Evolutionary conservation across 352 stramenopile genomes (phyloP).

Genomic region (Pythium grandisporangium): DNA sequence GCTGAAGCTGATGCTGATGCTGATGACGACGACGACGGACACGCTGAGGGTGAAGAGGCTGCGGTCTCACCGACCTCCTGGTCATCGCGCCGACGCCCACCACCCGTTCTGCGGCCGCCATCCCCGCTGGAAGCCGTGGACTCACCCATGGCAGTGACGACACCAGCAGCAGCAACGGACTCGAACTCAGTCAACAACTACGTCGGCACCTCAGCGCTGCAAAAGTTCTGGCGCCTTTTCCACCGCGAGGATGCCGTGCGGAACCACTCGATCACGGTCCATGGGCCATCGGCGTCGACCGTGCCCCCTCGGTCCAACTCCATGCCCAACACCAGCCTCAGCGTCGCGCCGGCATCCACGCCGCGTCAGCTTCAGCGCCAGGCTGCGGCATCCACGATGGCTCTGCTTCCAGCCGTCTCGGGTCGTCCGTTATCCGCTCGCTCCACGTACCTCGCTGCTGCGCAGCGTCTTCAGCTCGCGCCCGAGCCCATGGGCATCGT

Average conservation of each 20-base stretch:
- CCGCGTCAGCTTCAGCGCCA: background rate
- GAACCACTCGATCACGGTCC: slow-evolving; percentile 28
- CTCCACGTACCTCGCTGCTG: slow-evolving; percentile 48
- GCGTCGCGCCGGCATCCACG: too few species aligned
- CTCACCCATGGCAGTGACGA: too few species aligned
- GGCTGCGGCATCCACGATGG: too few species aligned
- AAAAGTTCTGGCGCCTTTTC: slow-evolving; percentile 64
- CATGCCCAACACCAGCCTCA: too few species aligned
- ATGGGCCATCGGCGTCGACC: background rate
- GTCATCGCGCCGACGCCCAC: too few species aligned
- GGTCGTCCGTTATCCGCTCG: slow-evolving; percentile 39
- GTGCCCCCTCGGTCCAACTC: background rate
- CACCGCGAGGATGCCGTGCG: slow-evolving; percentile 50
- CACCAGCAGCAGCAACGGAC: too few species aligned
- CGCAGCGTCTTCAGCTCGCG: slow-evolving; percentile 44
- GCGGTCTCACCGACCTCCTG: too few species aligned
- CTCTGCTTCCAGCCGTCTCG: slow-evolving; percentile 8
- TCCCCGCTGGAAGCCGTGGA: slow-evolving; percentile 43
- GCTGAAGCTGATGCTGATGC: too few species aligned
- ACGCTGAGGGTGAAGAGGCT: too few species aligned
- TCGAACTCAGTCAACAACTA: slow-evolving; percentile 52
- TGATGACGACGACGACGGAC: too few species aligned
- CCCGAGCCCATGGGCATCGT: slow-evolving; percentile 65
- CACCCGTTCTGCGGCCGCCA: slow-evolving; percentile 38
- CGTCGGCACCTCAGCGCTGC: slow-evolving; percentile 43